phyloP scores from a whole-genome alignment of 2,329 filamentous ascomycete species.

The Calonectria naviculata region DNA sequence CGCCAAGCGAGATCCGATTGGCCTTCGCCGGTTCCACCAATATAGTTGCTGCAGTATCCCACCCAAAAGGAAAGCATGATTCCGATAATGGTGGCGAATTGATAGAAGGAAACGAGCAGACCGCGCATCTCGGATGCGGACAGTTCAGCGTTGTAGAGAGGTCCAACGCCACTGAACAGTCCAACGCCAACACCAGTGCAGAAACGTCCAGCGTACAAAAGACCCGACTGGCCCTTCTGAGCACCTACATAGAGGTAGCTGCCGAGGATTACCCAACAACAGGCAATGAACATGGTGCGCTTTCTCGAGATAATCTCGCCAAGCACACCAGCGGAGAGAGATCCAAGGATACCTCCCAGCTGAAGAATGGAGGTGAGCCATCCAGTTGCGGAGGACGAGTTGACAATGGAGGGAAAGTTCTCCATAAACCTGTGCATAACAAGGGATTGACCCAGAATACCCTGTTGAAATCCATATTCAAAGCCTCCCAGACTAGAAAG shows the following conservation, averaged over 20 bases:
- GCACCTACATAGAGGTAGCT: slow-evolving; percentile 58
- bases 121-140: slow-evolving; percentile 73
- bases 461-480: slow-evolving; percentile 53
- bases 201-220: slow-evolving; percentile 60
- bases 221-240: slow-evolving; percentile 47
- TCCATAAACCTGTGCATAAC: slow-evolving; percentile 62
- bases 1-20: slow-evolving; percentile 55
- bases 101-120: slow-evolving; percentile 72
- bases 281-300: slow-evolving; percentile 62
- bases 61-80: slow-evolving; percentile 63
- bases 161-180: slow-evolving; percentile 55
- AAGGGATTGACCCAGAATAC: slow-evolving; percentile 63
- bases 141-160: slow-evolving; percentile 62
- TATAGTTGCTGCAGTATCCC: slow-evolving; percentile 57
- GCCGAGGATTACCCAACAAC: slow-evolving; percentile 58
- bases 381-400: slow-evolving; percentile 58
- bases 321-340: slow-evolving; percentile 58
- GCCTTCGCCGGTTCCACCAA: slow-evolving; percentile 56
- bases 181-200: slow-evolving; percentile 62
- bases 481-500: slow-evolving; percentile 33
- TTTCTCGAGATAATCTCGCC: slow-evolving; percentile 62
- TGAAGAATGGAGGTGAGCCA: slow-evolving; percentile 63
- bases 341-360: slow-evolving; percentile 59
- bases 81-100: slow-evolving; percentile 54
- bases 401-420: slow-evolving; percentile 59